phyloP scores from a whole-genome alignment of 257 asterid genomes.

The Nicotiana attenuata region DNA sequence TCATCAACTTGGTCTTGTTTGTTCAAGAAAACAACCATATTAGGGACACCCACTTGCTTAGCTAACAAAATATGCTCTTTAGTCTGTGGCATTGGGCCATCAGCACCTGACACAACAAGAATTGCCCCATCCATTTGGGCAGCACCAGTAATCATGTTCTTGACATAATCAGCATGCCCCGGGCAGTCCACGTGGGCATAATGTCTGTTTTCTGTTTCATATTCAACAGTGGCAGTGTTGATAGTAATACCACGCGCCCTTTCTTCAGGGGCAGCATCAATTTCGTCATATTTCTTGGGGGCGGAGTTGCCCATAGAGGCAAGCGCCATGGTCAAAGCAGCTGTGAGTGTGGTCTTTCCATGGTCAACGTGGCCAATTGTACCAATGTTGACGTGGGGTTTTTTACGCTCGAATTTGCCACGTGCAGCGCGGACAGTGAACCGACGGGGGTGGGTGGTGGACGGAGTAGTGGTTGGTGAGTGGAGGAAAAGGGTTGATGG shows the following conservation, averaged over 20 bases:
- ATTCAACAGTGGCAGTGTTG: slow-evolving; percentile 89
- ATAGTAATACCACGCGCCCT: slow-evolving; percentile 94
- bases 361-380: slow-evolving; percentile 99
- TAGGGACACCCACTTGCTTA: slow-evolving; percentile 44
- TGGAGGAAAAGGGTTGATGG: slow-evolving; percentile 41
- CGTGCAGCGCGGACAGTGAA: slow-evolving; percentile 73
- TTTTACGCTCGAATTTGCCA: slow-evolving; percentile 86
- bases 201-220: slow-evolving; percentile 88
- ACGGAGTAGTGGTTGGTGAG: slow-evolving; percentile 28
- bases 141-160: slow-evolving; percentile 34
- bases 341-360: slow-evolving; percentile 92
- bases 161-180: slow-evolving; percentile 90
- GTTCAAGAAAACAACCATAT: slow-evolving; percentile 83
- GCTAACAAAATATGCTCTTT: slow-evolving; percentile 32
- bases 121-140: slow-evolving; percentile 34
- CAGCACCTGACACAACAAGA: slow-evolving; percentile 30
- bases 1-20: slow-evolving; percentile 94
- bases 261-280: slow-evolving; percentile 96
- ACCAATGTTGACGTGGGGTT: slow-evolving; percentile 92
- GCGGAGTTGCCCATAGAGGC: slow-evolving; percentile 76
- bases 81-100: slow-evolving; percentile 36
- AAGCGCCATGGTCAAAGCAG: slow-evolving; percentile 90
- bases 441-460: slow-evolving; percentile 31
- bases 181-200: slow-evolving; percentile 97
- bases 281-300: slow-evolving; percentile 87